Base-by-base conservation (phyloP, 2,329 filamentous ascomycete species). In the Ceratocystis harringtonii region DNA sequence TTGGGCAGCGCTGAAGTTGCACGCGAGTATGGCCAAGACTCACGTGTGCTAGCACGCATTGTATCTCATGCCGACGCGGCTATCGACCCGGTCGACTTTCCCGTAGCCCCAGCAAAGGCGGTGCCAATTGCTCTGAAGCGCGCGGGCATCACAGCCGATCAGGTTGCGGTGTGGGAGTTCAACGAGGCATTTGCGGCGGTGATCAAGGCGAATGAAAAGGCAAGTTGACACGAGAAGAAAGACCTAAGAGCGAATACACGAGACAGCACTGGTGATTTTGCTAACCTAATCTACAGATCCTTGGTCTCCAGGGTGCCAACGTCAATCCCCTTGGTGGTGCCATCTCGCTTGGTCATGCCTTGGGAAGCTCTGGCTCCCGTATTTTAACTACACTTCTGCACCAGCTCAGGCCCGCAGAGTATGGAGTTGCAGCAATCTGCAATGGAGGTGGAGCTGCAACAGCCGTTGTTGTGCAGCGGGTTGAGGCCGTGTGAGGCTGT, bases 151-250 rank as follows among this genome's bases (percentile, higher is more conserved):
- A 90, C 84, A 69, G 90, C 92, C 76, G 88, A 95, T 60, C 89
- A 97, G 75, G 90, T 99, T 58, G 86, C 92, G 4, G 79, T 96
- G 25, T 97, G 94, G 92, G 94, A 97, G 75, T 96, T 99, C 76
- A 99, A 99, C 75, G 94, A 99, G 78, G 94, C 94, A 0, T 99
- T 99, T 73, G 92, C 94, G 32, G 90, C 89, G 3, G 92, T 96
- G 36, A 94, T 96, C 75, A 91, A 94, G 74, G 92, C 92, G 52
- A 96, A 97, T 73, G 87, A 90, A 72, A 92, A 95, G 83, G 86
- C 87, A 72, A 68, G 70, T 65, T 45, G 55, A 57, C 28, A 25
- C 48, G 10, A 3, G 48, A 25, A 2, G 48, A 1, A 12, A 19
- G 48, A 10, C 25, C n/a, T n/a, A 10, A 19, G 30, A 12, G 50